A percentile compares a stretch with the other conserved stretches of the same genome.
Conservation (phyloP, 441 rosid species). For the Erodium moschatum region DNA sequence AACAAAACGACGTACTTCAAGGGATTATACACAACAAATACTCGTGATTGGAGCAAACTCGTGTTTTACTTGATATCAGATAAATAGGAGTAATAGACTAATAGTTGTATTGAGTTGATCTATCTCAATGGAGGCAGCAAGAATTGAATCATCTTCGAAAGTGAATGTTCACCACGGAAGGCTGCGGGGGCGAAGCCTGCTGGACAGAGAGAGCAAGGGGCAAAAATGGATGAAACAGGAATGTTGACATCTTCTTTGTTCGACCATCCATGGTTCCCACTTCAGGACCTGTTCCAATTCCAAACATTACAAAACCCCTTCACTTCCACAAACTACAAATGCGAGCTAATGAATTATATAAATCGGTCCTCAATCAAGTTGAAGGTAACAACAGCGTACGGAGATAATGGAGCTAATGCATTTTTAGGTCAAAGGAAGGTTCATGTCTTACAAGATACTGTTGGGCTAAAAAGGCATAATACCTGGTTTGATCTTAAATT, state of each 20-base stretch:
- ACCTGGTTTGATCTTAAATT: constrained; percentile 95
- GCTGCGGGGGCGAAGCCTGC: constrained; percentile 70
- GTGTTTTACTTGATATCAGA: too few species aligned
- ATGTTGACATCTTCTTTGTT: constrained; percentile 60
- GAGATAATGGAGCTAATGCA: too few species aligned
- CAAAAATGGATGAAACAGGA: constrained; percentile 83
- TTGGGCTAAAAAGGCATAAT: constrained; percentile 1
- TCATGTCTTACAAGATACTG: background rate
- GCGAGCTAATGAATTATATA: too few species aligned
- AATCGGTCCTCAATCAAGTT: too few species aligned
- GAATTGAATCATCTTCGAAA: constrained; percentile 33
- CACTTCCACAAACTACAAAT: background rate
- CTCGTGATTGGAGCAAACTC: too few species aligned
- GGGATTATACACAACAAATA: too few species aligned
- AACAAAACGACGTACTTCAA: too few species aligned
- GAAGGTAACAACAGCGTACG: too few species aligned
- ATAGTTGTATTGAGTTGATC: too few species aligned
- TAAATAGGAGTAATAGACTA: too few species aligned
- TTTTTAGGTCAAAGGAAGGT: too few species aligned
- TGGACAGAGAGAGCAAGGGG: constrained; percentile 86
- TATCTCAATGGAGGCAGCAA: background rate
- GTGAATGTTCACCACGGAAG: constrained; percentile 78
- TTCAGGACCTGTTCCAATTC: constrained; percentile 75
- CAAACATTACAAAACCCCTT: constrained; percentile 14
- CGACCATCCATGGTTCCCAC: constrained; percentile 65